Evolutionary conservation across 73 alveolate genomes (phyloP).

Genomic region (Paramecium primaurelia): DNA sequence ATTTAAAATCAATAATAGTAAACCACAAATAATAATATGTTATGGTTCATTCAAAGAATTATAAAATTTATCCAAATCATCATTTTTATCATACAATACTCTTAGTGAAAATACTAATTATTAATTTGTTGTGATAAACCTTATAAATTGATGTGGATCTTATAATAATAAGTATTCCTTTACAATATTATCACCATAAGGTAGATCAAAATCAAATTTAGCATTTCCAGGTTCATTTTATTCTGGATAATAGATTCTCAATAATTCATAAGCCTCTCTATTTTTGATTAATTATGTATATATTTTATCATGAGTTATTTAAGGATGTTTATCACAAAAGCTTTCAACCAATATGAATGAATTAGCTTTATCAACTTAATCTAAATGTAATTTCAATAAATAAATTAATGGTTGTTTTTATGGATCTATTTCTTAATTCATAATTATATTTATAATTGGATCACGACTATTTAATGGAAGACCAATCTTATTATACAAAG

Average conservation of each 20-base stretch:
- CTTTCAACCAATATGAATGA: not conserved
- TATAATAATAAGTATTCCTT: not conserved
- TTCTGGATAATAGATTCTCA: not conserved
- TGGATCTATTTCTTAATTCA: not conserved
- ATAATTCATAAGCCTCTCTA: conserved; percentile 45
- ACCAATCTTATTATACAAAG: not conserved
- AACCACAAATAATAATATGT: not conserved
- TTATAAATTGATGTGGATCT: not conserved
- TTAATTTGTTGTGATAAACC: not conserved
- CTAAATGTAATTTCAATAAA: not conserved
- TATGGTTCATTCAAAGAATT: not conserved
- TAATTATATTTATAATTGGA: not conserved
- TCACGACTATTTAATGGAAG: not conserved
- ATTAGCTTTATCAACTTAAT: not conserved
- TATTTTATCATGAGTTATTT: conserved; percentile 13
- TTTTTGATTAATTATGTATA: not conserved
- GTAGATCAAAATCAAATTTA: not conserved
- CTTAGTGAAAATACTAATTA: conserved; percentile 17
- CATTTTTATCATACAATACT: conserved; percentile 15
- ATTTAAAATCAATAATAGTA: not conserved
- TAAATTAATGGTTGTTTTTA: not conserved
- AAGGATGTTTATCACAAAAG: conserved; percentile 47
- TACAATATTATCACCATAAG: conserved; percentile 20
- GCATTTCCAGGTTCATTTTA: not conserved
- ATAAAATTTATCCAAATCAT: not conserved